Evolutionary conservation across 78 protist genomes (phyloP), one percentile per base, ranked within the genome.

Genomic region (Cyanophora paradoxa): DNA sequence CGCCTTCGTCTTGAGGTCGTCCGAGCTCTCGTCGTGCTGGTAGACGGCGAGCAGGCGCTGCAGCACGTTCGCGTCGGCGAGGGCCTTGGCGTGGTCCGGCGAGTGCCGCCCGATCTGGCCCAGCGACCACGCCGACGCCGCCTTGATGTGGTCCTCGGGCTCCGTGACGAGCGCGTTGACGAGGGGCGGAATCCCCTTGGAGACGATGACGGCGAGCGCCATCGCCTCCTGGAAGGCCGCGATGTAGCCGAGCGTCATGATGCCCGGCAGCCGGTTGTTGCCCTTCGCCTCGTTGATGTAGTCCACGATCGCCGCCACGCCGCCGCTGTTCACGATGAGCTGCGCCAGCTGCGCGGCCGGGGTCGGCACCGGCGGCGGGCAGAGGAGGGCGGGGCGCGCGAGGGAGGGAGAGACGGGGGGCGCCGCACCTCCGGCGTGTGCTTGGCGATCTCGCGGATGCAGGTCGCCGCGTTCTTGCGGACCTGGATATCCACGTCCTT

Each of bases 221-320:
- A 89, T 74, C 22, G 89, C 76, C 74, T 84, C 91, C 3, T 83
- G 72, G 68, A 87, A 92, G n/a, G 96, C 96, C 6, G 88, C 16
- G 79, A 92, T 86, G 82, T 81, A 92, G 20, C 96, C 96, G 56
- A 92, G 78, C 11, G 93, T 66, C 96, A 93, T 93, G 78, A 93
- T 77, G 61, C 92, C 93, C 13, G 97, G 94, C 28, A 93, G 81
- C 19, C 84, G 52, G 14, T 78, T 79, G 63, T 64, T 63, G 36
- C 91, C 92, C 11, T 44, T 28, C 3, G 81, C 59, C 75, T 88
- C 92, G 73, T 77, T 79, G 70, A 87, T 83, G 74, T 82, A 89
- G 76, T 87, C 97, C 13, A 88, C 93, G 26, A 93, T 67, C 7
- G 92, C 92, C 5, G 86, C 90, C 8, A 79, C 84, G 30, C 94